Base-by-base conservation (phyloP, 371 early-diverging fungal species). In the Choanephora cucurbitarum region DNA sequence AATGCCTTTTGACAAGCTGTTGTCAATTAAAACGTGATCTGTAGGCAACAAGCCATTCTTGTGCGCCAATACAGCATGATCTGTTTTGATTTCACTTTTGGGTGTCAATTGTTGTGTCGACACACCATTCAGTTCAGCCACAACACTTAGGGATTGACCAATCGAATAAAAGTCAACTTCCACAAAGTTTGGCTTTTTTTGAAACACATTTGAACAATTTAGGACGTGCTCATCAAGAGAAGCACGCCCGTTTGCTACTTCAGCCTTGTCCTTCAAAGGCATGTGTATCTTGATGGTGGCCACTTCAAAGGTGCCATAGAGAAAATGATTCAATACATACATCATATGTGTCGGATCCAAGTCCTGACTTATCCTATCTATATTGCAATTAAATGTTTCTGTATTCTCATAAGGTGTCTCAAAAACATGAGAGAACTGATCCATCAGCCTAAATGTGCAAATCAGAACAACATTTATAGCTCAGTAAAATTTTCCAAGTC, bases 91-190 rank as follows among this genome's bases (percentile, higher is more conserved):
- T n/a, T n/a, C 28, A 28, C 28, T 31, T 28, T 47, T 56, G 9
- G 15, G 15, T 9, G 21, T 2, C 17, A 28, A 13, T 19, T 48
- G 42, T 11, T n/a, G 17, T 0, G 48, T n/a, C 15, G 49, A 9
- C 15, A 86, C 84, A 18, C 66, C 72, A 64, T 91, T 91, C 32
- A 88, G 37, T 28, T 66, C 47, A 0, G 86, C 85, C 0, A 84
- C 75, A 1, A 64, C 42, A 24, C 62, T 43, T 46, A 83, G 55
- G 1, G 78, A 32, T 15, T 68, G 66, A 8, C 89, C 90, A 5
- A 72, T 57, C 10, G 85, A 78, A 57, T 87, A 91, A 66, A 83
- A 91, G 61, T 91, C 91, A 1, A 90, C 88, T 6, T 88, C 80
- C 7, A 91, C 66, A 70, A 81, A 91, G 59, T 72, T 90, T 11